Evolutionary conservation across 768 basidiomycete species (phyloP), one percentile per base, ranked within the genome.

Genomic region (Leccinum uliginosum): DNA sequence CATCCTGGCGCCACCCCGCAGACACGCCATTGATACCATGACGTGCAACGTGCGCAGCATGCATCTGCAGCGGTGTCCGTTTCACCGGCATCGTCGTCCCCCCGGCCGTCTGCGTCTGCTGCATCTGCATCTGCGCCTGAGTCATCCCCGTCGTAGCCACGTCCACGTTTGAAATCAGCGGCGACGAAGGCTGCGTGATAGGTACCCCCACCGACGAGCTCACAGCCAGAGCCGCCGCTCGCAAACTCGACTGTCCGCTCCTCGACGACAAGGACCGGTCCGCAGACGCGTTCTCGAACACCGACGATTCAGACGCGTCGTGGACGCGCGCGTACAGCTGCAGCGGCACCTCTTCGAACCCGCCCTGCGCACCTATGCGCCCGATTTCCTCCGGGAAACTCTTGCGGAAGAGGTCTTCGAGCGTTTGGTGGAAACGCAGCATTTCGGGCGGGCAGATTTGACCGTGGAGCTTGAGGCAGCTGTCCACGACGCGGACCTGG

Each of bases 401-500:
- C 71, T 87, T 90, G 54, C 77, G 81, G 78, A 92, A 93, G 72
- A 93, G 88, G 59, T 81, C 85, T 68, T 91, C 87, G 46, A 98
- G 77, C 0, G 92, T 93, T 57, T 87, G 86, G 67, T 98, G 95
- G 80, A 98, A 98, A 5, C 85, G 82, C n/a, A 88, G 74, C 81
- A 97, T 96, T 69, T 94, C 93, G 12, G 84, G 81, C 0, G 91
- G 83, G 67, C 93, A 94, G 29, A 96, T 74, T 46, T 84, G 79
- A 2, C 84, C 85, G 67, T 98, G 94, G 6, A 98, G 79, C 62
- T 83, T 84, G 53, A 98, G 78, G 67, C 92, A 94, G 53, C 82
- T 83, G 59, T 93, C 89, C 50, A 98, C 89, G 50, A 87, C 82
- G 46, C 86, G 84, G 32, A 89, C 85, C 85, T 93, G 62, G 40